phyloP scores from a whole-genome alignment of 148 eudicot species.

The Chenopodium album region DNA sequence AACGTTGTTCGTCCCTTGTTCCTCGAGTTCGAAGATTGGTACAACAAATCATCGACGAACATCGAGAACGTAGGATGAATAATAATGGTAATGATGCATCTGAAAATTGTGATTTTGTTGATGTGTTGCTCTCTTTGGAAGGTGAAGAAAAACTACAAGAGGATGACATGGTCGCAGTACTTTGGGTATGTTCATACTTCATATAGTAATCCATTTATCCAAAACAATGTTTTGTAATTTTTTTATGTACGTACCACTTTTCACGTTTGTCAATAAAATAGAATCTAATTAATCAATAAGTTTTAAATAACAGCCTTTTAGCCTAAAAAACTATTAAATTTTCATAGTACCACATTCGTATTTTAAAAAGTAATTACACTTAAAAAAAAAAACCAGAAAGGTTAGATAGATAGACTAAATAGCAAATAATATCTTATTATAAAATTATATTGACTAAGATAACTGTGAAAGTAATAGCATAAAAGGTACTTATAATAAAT shows the following conservation, averaged over 20 bases:
- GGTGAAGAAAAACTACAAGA: conserved; percentile 52
- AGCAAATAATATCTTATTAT: too few species aligned
- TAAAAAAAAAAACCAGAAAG: too few species aligned
- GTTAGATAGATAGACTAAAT: too few species aligned
- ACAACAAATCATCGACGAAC: conserved; percentile 38
- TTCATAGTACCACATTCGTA: too few species aligned
- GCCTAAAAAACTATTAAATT: too few species aligned
- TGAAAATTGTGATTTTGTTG: conserved; percentile 42
- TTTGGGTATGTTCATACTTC: conserved; percentile 38
- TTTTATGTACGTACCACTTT: neutral
- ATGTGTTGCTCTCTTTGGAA: conserved; percentile 53
- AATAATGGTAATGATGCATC: conserved; percentile 8
- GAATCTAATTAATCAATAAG: neutral
- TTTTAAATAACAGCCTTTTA: neutral
- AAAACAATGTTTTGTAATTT: neutral
- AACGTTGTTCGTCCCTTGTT: conserved; percentile 43
- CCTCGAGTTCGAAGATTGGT: conserved; percentile 50
- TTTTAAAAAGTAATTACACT: too few species aligned
- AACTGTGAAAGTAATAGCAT: too few species aligned
- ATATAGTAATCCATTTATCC: neutral
- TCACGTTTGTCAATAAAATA: neutral
- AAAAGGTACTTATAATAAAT: too few species aligned
- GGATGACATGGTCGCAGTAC: conserved; percentile 46
- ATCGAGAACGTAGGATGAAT: conserved; percentile 9
- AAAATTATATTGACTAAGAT: too few species aligned